Evolutionary conservation across 805 yeast species (phyloP), one percentile per base, ranked within the genome.

Genomic region (Saturnispora quitensis): DNA sequence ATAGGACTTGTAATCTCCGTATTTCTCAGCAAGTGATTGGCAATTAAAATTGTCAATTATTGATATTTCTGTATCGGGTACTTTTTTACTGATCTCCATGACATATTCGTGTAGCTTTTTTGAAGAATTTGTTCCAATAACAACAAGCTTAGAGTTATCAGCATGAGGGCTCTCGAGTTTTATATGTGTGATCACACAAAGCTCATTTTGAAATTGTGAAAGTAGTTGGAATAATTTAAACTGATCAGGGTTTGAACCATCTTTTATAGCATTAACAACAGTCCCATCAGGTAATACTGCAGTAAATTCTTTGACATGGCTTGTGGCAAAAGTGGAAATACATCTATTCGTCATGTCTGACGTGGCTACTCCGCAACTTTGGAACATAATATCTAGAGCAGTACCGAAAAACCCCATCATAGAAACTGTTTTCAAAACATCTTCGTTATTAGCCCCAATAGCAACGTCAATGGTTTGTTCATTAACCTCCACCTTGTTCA

Each of bases 211-310:
- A 13, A 38, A 45, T 3, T 46, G 27, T 1, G 56, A 38, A 13
- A 63, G 43, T 9, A 57, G n/a, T 28, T 52, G 48, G 27, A 58
- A 58, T 17, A 57, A 5, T 7, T 49, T 40, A 22, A 18, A 38
- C 17, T 40, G 42, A 12, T 51, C 50, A 7, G 47, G 38, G 17
- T 43, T 47, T 9, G 43, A 20, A n/a, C 15, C n/a, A 40, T 43
- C 35, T 10, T 53, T 51, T 1, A 31, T 31, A 13, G 56, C 48
- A 0, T 31, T 46, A 7, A 58, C 5, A 13, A 58, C 47, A 8
- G 56, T 52, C 8, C 69, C 69, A 53, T 62, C 67, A 13, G 68
- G 64, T 27, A 65, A 53, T 7, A 64, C 66, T 33, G 55, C 58
- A 9, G 58, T 62, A 20, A 59, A 40, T 25, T 48, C 53, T 25